Evolutionary conservation across 2,329 filamentous ascomycete genomes (phyloP).

Genomic region (Pseudogymnoascus sp.): DNA sequence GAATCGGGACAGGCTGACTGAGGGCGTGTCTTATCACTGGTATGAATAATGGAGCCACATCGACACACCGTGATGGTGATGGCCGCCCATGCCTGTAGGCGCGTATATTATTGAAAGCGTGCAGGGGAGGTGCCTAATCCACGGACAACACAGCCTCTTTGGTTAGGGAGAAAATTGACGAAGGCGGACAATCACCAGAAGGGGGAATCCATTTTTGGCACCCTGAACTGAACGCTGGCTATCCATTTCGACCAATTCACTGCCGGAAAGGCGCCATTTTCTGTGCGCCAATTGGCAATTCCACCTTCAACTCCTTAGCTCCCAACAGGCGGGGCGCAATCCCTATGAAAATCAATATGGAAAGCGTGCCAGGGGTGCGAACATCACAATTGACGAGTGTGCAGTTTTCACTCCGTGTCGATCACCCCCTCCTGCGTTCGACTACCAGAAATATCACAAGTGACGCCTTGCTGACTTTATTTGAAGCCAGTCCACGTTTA

Average conservation of each 20-base stretch:
- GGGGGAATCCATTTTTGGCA: not conserved
- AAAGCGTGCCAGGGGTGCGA: not conserved
- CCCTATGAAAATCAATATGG: slow-evolving; percentile 5
- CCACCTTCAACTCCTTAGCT: not conserved
- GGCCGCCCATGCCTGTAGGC: not conserved
- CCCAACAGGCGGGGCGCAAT: not conserved
- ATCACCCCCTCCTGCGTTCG: not conserved
- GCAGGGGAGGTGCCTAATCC: not conserved
- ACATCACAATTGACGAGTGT: not conserved
- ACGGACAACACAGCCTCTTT: slow-evolving; percentile 6
- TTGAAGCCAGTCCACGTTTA: not conserved
- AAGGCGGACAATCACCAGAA: not conserved
- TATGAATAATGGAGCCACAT: slow-evolving; percentile 3
- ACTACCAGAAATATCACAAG: not conserved
- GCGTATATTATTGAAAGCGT: slow-evolving; percentile 5
- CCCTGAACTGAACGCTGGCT: not conserved
- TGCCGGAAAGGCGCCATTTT: slow-evolving; percentile 1
- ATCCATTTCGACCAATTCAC: not conserved
- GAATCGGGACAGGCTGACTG: not conserved
- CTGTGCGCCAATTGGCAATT: not conserved
- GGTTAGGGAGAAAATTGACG: not conserved
- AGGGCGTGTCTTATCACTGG: not conserved
- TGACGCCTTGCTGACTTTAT: not conserved
- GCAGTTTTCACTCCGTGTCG: not conserved
- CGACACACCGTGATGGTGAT: not conserved